A percentile compares a stretch with the other conserved stretches of the same genome.
Conservation (phyloP, 148 eudicot species). For the Rhododendron henanense region DNA sequence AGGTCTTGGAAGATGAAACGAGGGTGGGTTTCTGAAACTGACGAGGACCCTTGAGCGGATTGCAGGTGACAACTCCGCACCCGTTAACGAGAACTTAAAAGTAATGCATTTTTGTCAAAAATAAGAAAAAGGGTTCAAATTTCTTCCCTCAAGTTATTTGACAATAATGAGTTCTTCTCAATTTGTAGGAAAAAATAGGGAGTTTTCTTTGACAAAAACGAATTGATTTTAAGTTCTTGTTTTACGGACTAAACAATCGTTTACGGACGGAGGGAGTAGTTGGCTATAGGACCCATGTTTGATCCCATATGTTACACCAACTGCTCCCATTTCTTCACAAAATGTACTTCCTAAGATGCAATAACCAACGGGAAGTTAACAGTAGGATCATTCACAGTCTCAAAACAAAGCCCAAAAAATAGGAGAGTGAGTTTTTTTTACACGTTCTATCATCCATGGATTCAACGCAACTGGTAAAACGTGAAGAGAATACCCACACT, state of each 20-base stretch:
- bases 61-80: conserved; percentile 62
- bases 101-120: no score
- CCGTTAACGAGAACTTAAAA: conserved; percentile 50
- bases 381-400: background rate
- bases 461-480: background rate
- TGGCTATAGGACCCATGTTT: background rate
- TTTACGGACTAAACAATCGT: no score
- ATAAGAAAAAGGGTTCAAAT: no score
- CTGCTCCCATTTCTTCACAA: background rate
- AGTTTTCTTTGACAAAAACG: no score
- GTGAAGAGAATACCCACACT: background rate
- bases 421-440: background rate
- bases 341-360: background rate
- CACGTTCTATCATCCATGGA: background rate
- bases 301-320: background rate
- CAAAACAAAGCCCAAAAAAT: background rate
- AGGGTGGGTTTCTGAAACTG: conserved; percentile 80
- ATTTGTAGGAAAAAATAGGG: no score
- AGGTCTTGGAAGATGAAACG: conserved; percentile 47
- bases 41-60: conserved; percentile 72
- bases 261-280: background rate
- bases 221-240: no score
- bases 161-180: no score
- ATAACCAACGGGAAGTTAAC: background rate
- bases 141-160: no score